Percentiles rank a stretch among this genome's conserved stretches.
phyloP scores from a whole-genome alignment of 1,284 basidiomycete species.

The Apiotrichum gracile region DNA sequence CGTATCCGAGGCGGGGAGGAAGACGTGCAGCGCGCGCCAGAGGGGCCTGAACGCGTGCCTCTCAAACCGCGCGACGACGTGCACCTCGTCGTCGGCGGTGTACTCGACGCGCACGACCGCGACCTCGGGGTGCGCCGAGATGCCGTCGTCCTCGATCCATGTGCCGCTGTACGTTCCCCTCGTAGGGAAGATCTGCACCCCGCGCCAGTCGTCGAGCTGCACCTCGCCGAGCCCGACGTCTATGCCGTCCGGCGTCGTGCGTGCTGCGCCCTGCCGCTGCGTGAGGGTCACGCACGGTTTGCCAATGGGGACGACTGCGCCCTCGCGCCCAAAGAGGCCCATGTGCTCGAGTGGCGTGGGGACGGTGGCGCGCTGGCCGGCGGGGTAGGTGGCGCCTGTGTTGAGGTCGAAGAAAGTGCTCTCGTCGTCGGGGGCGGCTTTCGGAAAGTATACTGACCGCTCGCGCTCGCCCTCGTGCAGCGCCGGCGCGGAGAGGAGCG shows the following conservation, averaged over 20 bases:
- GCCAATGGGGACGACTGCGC: slow-evolving; percentile 47
- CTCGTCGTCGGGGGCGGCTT: slow-evolving; percentile 22
- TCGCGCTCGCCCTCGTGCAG: slow-evolving; percentile 39
- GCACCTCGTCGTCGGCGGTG: slow-evolving; percentile 26
- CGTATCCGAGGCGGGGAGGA: slow-evolving; percentile 42
- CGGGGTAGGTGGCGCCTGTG: slow-evolving; percentile 23
- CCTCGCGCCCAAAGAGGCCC: slow-evolving; percentile 47
- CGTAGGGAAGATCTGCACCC: slow-evolving; percentile 45
- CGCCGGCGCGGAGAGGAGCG: slow-evolving; percentile 44
- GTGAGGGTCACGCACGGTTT: slow-evolving; percentile 45
- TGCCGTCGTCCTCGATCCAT: slow-evolving; percentile 50
- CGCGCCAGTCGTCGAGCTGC: slow-evolving; percentile 47
- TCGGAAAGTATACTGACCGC: slow-evolving; percentile 46
- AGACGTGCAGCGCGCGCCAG: slow-evolving; percentile 44
- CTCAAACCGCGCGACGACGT: slow-evolving; percentile 31
- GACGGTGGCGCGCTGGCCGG: slow-evolving; percentile 34
- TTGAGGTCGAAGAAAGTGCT: slow-evolving; percentile 34
- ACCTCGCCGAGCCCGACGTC: slow-evolving; percentile 43
- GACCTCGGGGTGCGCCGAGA: slow-evolving; percentile 35
- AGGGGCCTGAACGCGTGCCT: slow-evolving; percentile 43
- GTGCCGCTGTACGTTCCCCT: slow-evolving; percentile 18
- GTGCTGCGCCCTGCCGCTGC: slow-evolving; percentile 30
- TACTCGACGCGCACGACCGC: slow-evolving; percentile 40
- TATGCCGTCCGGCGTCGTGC: slow-evolving; percentile 45
- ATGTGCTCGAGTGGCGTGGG: slow-evolving; percentile 47